Percentiles rank a stretch among this genome's conserved stretches.
These are phyloP conservation scores for Talaromyces verruculosus DNA, from an alignment of 2,329 filamentous ascomycete genomes.

Conservation along the genomic window DNA sequence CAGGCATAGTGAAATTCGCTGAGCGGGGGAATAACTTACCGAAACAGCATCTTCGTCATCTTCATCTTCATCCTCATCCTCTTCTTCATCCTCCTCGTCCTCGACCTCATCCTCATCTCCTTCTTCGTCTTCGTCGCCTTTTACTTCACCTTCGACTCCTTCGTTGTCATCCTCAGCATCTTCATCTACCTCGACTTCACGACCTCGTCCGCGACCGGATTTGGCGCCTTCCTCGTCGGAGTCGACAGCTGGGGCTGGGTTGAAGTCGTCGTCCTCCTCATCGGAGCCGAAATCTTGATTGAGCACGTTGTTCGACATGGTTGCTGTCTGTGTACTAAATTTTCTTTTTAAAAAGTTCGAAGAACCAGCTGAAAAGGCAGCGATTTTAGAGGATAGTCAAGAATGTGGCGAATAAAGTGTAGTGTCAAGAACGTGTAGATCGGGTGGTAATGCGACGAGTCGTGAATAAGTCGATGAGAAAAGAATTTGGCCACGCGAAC, in stretches of 20 bases:
- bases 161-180: conserved; percentile 36
- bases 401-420: not conserved
- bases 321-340: not conserved
- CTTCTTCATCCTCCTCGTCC: conserved; percentile 62
- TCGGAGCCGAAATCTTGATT: conserved; percentile 56
- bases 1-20: not conserved
- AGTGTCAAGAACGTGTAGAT: not conserved
- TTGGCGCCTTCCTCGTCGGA: conserved; percentile 60
- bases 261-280: conserved; percentile 85
- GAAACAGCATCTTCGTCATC: conserved; percentile 60
- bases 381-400: not conserved
- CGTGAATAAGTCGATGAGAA: not conserved
- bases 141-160: conserved; percentile 35
- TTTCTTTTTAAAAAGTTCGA: not conserved
- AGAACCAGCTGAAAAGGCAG: not conserved
- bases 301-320: conserved; percentile 46
- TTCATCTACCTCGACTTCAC: conserved; percentile 49
- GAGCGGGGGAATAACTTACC: conserved; percentile 33
- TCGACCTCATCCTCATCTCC: conserved; percentile 53
- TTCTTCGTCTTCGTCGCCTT: conserved; percentile 41
- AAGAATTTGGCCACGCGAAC: no score
- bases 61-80: conserved; percentile 50
- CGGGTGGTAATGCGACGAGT: not conserved
- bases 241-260: conserved; percentile 70
- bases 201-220: conserved; percentile 37